phyloP scores from a whole-genome alignment of 192 early-diverging fungal genomes.

The Pilobolus umbonatus region DNA sequence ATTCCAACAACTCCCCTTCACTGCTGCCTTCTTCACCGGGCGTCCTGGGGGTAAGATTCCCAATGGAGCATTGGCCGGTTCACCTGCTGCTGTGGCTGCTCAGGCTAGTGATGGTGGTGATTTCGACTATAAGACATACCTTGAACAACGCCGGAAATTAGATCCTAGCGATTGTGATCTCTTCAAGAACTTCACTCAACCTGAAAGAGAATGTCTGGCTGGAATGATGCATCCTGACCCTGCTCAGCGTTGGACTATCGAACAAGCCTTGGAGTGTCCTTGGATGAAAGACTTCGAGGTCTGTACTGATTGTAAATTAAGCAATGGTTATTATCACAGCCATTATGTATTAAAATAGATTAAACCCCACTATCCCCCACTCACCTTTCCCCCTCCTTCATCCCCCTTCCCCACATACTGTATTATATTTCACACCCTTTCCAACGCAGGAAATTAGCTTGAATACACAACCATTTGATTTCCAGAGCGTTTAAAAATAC shows the following conservation, averaged over 20 bases:
- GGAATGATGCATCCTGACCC: conserved; percentile 38
- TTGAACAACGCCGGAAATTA: conserved; percentile 12
- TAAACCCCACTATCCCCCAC: background rate
- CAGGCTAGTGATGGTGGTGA: conserved; percentile 22
- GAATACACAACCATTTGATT: background rate
- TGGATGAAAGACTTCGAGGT: conserved; percentile 41
- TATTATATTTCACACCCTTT: background rate
- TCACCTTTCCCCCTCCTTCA: background rate
- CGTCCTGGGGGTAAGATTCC: background rate
- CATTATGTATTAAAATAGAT: conserved; percentile 7
- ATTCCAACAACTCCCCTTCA: conserved; percentile 48
- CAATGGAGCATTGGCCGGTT: conserved; percentile 6
- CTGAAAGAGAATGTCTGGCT: conserved; percentile 27
- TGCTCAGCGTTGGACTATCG: conserved; percentile 38
- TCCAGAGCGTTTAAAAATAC: background rate
- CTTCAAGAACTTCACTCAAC: conserved; percentile 7
- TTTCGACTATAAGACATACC: conserved; percentile 10
- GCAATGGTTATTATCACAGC: conserved; percentile 27
- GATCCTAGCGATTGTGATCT: conserved; percentile 15
- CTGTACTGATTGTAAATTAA: conserved; percentile 34
- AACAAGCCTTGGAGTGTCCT: conserved; percentile 29
- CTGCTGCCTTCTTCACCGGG: conserved; percentile 11
- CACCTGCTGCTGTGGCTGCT: conserved; percentile 22
- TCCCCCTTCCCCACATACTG: background rate
- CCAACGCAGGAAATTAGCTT: conserved; percentile 3